Percentiles rank a stretch among this genome's conserved stretches.
phyloP scores from a whole-genome alignment of 148 eudicot species.

The Vaccinium myrtillus region DNA sequence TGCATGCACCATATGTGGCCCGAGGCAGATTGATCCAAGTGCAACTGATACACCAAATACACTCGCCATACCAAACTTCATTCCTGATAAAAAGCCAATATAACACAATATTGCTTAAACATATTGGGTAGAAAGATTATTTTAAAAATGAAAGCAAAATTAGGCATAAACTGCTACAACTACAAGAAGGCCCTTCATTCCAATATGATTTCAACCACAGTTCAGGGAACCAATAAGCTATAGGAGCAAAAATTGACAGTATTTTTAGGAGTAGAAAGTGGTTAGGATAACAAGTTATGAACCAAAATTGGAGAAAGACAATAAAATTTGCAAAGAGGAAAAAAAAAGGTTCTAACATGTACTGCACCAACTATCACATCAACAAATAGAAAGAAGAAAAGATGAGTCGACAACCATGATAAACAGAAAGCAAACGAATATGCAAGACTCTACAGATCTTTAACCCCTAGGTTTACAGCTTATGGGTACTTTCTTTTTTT shows the following conservation, averaged over 20 bases:
- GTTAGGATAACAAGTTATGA: neutral
- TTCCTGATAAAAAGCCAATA: conserved; percentile 14
- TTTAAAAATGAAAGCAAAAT: neutral
- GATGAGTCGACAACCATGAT: neutral
- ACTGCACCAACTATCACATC: neutral
- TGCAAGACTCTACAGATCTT: neutral
- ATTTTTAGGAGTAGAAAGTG: neutral
- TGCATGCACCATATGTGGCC: conserved; percentile 20
- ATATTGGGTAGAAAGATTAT: neutral
- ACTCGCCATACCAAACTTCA: conserved; percentile 14
- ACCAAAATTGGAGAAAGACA: neutral
- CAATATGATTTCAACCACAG: neutral
- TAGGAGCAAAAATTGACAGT: neutral
- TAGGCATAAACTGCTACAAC: neutral
- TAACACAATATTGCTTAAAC: neutral
- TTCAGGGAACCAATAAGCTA: neutral
- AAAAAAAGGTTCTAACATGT: neutral
- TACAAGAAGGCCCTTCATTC: neutral
- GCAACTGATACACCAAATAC: conserved; percentile 22
- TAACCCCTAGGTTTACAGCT: neutral
- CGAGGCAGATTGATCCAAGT: conserved; percentile 23
- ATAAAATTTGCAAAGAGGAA: neutral
- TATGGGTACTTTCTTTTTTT: neutral
- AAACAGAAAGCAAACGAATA: neutral
- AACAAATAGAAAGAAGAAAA: neutral